Evolutionary conservation across 1,284 basidiomycete species (phyloP).

Genomic region (Cystobasidium slooffiae): DNA sequence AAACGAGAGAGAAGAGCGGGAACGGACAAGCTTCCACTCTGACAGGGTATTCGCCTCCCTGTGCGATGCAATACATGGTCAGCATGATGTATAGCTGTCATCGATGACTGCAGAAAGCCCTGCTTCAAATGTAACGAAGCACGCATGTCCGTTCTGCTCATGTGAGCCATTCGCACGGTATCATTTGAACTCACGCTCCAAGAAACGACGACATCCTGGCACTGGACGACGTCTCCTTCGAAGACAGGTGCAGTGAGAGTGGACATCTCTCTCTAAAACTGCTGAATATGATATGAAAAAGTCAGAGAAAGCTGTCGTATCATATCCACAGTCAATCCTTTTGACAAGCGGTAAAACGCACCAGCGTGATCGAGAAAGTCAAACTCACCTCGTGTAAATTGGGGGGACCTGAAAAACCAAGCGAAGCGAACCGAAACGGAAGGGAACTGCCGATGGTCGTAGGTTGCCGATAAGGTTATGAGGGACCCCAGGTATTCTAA

Average conservation of each 20-base stretch:
- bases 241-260: constrained; percentile 25
- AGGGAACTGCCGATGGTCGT: no score
- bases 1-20: neutral
- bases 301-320: neutral
- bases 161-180: neutral
- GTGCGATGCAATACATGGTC: neutral
- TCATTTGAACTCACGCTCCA: constrained; percentile 27
- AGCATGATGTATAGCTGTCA: neutral
- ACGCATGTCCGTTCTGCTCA: neutral
- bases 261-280: neutral
- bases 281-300: neutral
- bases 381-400: no score
- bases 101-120: neutral
- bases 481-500: no score
- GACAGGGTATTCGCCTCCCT: constrained; percentile 42
- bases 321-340: no score
- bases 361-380: no score
- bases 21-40: constrained; percentile 41
- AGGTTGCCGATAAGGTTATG: no score
- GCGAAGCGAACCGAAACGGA: no score
- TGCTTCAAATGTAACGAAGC: no score
- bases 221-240: constrained; percentile 26
- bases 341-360: no score
- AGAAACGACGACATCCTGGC: constrained; percentile 28
- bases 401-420: no score